A percentile compares a stretch with the other conserved stretches of the same genome.
Evolutionary conservation across 1,284 basidiomycete genomes (phyloP).

Genomic region (Tilletia caries): DNA sequence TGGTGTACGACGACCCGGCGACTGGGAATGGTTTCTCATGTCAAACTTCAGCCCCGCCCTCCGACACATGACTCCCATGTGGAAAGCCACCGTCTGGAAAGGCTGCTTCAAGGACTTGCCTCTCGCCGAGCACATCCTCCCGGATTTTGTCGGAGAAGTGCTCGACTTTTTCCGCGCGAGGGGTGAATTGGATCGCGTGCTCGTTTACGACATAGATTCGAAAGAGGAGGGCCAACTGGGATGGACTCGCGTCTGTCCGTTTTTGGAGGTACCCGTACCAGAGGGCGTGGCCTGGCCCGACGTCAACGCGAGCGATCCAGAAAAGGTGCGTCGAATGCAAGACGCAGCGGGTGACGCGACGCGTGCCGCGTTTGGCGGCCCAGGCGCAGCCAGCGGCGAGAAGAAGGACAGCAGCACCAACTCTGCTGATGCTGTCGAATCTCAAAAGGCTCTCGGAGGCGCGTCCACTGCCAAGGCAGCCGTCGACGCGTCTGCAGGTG

Average conservation of each 20-base stretch:
- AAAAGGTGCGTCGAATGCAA: constrained; percentile 13
- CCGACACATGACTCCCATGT: background rate
- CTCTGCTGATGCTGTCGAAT: background rate
- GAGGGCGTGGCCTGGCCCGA: constrained; percentile 11
- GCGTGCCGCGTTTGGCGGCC: constrained; percentile 5
- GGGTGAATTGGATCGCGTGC: constrained; percentile 9
- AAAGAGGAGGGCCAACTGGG: background rate
- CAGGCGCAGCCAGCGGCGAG: background rate
- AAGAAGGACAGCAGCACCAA: background rate
- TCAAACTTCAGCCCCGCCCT: background rate
- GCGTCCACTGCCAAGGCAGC: background rate
- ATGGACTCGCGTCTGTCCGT: constrained; percentile 4
- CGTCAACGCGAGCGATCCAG: constrained; percentile 9
- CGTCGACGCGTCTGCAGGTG: background rate
- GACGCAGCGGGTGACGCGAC: constrained; percentile 7
- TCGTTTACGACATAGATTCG: constrained; percentile 8
- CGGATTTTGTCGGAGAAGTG: background rate
- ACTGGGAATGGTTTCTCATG: constrained; percentile 10
- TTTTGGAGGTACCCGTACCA: background rate
- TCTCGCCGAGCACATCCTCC: background rate
- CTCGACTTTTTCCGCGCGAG: constrained; percentile 1
- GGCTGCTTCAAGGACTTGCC: constrained; percentile 2
- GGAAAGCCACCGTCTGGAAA: background rate
- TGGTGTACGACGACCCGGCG: constrained; percentile 1
- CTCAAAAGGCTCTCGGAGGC: too few species aligned